Conservation (phyloP, 371 early-diverging fungal species). For the Thermomucor indicae-seudaticae region DNA sequence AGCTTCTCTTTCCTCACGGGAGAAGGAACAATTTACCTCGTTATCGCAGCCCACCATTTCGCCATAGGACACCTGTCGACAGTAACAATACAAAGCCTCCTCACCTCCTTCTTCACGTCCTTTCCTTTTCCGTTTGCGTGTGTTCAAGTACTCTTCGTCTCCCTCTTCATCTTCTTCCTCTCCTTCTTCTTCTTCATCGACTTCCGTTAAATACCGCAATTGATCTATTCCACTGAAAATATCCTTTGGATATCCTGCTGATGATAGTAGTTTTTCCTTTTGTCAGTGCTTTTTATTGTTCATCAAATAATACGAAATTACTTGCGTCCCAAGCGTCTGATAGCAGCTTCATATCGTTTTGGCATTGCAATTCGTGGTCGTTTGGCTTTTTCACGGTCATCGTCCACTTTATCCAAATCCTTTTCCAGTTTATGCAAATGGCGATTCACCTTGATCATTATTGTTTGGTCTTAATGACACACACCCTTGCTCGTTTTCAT, state of each 20-base stretch:
- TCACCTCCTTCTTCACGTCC: constrained; percentile 36
- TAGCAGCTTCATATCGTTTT: no score
- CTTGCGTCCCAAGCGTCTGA: no score
- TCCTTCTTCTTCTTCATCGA: no score
- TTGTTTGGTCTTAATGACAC: neutral
- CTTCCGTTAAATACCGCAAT: no score
- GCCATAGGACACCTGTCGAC: constrained; percentile 94
- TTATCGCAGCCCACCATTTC: constrained; percentile 98
- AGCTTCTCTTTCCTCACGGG: neutral
- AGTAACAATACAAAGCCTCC: constrained; percentile 93
- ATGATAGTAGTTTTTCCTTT: no score
- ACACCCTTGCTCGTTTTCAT: neutral
- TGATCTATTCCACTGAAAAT: no score
- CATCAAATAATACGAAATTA: no score
- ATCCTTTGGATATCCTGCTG: no score
- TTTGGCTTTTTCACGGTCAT: no score
- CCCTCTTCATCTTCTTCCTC: constrained; percentile 20
- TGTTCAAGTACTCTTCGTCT: constrained; percentile 14
- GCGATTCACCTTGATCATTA: constrained; percentile 29
- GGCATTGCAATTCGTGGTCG: no score
- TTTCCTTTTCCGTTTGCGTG: constrained; percentile 28
- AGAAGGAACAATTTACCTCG: constrained; percentile 51
- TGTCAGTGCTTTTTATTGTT: no score
- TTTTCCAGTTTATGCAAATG: constrained; percentile 28
- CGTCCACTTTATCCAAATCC: constrained; percentile 37